These are phyloP conservation scores for Solanum dulcamara DNA, from an alignment of 257 asterid species.

Conservation along the genomic window DNA sequence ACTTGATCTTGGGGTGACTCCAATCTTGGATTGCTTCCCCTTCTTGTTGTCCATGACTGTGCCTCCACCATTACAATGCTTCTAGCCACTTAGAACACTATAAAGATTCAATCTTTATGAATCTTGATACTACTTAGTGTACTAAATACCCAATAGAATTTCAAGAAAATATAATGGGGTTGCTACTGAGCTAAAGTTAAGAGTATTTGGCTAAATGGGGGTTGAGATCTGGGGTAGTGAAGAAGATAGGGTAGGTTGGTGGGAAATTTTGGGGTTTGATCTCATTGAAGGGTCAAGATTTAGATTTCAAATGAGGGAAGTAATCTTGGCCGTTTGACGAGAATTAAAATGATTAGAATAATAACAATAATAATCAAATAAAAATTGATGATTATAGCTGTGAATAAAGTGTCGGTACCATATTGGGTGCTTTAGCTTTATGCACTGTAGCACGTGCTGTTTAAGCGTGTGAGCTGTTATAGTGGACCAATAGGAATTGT, in stretches of 20 bases:
- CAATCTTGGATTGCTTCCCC: slow-evolving; percentile 92
- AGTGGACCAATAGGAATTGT: background rate
- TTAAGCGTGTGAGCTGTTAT: background rate
- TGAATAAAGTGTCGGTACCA: slow-evolving; percentile 36
- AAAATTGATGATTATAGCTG: slow-evolving; percentile 4
- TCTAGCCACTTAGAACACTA: background rate
- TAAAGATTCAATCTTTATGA: slow-evolving; percentile 5
- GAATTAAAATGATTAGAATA: background rate
- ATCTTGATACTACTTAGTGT: background rate
- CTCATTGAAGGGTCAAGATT: slow-evolving; percentile 43
- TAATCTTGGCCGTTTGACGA: slow-evolving; percentile 18
- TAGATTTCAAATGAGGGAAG: slow-evolving; percentile 27
- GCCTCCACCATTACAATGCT: slow-evolving; percentile 67
- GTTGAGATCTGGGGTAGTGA: slow-evolving; percentile 1
- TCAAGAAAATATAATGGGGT: background rate
- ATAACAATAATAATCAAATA: background rate
- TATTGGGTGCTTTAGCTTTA: background rate
- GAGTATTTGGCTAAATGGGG: background rate
- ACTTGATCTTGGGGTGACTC: slow-evolving; percentile 57
- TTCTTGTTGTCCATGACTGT: slow-evolving; percentile 88
- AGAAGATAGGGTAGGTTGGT: background rate
- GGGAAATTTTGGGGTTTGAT: slow-evolving; percentile 14
- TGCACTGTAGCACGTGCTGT: background rate
- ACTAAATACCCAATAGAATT: background rate
- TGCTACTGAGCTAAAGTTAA: background rate